These are phyloP conservation scores for Exophiala calicioides DNA, from an alignment of 2,329 filamentous ascomycete species.

Conservation along the genomic window DNA sequence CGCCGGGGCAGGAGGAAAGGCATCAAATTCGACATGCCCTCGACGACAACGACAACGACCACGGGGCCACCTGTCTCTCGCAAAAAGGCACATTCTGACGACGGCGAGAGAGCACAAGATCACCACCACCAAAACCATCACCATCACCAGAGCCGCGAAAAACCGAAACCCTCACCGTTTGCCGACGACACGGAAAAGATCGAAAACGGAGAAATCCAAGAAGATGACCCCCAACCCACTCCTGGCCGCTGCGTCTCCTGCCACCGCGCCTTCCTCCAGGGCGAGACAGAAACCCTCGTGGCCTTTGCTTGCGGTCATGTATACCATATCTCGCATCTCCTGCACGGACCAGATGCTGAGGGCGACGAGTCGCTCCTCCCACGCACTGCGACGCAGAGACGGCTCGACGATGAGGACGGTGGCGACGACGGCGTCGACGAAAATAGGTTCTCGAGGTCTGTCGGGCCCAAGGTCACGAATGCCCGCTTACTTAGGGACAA, in stretches of 20 bases:
- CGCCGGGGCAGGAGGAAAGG: constrained; percentile 77
- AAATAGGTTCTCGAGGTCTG: constrained; percentile 51
- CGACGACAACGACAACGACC: constrained; percentile 7
- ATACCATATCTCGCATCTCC: constrained; percentile 64
- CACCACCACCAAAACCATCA: neutral
- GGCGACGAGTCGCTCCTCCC: constrained; percentile 32
- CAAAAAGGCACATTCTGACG: neutral
- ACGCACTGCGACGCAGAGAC: constrained; percentile 14
- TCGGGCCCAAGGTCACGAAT: constrained; percentile 85
- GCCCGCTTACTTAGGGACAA: constrained; percentile 64
- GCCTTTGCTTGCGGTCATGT: constrained; percentile 70
- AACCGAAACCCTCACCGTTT: too few species aligned
- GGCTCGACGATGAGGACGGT: constrained; percentile 8
- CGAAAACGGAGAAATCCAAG: too few species aligned
- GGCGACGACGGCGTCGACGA: constrained; percentile 29
- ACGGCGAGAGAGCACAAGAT: neutral
- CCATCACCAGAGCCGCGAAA: neutral
- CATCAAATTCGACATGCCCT: constrained; percentile 78
- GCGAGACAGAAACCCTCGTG: constrained; percentile 59
- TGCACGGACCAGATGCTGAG: constrained; percentile 40
- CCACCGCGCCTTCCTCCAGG: constrained; percentile 22
- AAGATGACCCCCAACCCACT: constrained; percentile 12
- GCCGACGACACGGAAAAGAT: too few species aligned
- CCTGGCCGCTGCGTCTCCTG: constrained; percentile 28
- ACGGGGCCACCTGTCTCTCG: neutral